These are phyloP conservation scores for Penicillium brasilianum DNA, from an alignment of 2,329 filamentous ascomycete species.

Conservation along the genomic window DNA sequence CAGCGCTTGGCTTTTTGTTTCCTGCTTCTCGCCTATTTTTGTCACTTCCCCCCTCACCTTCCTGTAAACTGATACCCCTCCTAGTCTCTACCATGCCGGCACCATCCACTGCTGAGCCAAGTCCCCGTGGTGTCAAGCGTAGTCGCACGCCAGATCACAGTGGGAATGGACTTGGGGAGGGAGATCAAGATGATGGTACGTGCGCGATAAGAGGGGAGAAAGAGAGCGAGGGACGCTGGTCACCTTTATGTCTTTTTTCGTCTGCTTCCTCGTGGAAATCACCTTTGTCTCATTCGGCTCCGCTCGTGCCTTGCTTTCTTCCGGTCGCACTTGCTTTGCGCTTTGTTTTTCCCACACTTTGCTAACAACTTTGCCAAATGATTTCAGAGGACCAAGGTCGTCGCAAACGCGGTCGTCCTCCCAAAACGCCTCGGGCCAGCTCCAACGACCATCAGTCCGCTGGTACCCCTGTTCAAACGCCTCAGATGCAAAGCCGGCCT, in stretches of 20 bases:
- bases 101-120: constrained; percentile 55
- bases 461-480: constrained; percentile 44
- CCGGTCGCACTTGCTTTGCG: constrained; percentile 39
- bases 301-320: constrained; percentile 41
- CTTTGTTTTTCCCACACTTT: constrained; percentile 4
- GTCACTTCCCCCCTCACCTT: constrained; percentile 29
- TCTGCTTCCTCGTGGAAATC: not conserved
- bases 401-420: constrained; percentile 57
- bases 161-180: constrained; percentile 61
- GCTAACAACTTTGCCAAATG: constrained; percentile 26
- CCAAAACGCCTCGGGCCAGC: constrained; percentile 52
- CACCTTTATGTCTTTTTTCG: not conserved
- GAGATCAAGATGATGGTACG: constrained; percentile 76
- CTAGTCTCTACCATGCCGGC: constrained; percentile 44
- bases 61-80: constrained; percentile 41
- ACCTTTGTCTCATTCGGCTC: constrained; percentile 35
- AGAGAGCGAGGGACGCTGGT: not conserved
- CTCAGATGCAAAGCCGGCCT: constrained; percentile 47
- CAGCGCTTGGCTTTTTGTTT: constrained; percentile 14
- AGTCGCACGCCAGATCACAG: constrained; percentile 75
- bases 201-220: constrained; percentile 39
- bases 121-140: constrained; percentile 75
- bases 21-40: constrained; percentile 18
- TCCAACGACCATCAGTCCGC: constrained; percentile 39
- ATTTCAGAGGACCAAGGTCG: constrained; percentile 48